Conservation (phyloP, 2,329 filamentous ascomycete species). For the Penicillium sp. region DNA sequence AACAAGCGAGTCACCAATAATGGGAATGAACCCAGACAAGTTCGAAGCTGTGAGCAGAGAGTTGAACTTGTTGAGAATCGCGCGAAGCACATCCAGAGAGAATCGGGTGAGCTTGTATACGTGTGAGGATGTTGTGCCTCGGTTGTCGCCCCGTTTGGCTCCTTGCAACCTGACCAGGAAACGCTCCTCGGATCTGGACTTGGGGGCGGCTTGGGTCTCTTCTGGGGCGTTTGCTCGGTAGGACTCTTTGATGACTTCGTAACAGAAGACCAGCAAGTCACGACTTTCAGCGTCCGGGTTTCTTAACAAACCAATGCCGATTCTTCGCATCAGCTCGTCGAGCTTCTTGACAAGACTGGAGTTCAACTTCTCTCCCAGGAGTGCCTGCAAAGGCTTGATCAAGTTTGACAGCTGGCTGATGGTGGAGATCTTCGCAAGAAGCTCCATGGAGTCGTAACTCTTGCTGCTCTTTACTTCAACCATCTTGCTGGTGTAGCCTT, state of each 20-base stretch:
- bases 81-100: constrained; percentile 80
- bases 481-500: constrained; percentile 92
- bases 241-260: constrained; percentile 86
- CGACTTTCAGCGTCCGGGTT: constrained; percentile 77
- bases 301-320: constrained; percentile 78
- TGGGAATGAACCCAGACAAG: constrained; percentile 79
- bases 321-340: constrained; percentile 80
- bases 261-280: constrained; percentile 90
- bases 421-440: constrained; percentile 81
- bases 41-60: constrained; percentile 77
- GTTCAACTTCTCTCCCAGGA: constrained; percentile 82
- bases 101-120: constrained; percentile 87
- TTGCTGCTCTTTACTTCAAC: constrained; percentile 98
- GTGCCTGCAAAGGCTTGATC: constrained; percentile 72
- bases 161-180: constrained; percentile 79
- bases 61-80: constrained; percentile 83
- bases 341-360: constrained; percentile 83
- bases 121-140: constrained; percentile 73
- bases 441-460: constrained; percentile 95
- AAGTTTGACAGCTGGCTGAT: constrained; percentile 72
- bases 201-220: constrained; percentile 24
- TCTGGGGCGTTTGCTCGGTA: constrained; percentile 64
- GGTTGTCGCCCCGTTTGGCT: constrained; percentile 71
- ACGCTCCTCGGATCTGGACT: constrained; percentile 44
- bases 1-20: constrained; percentile 83